phyloP scores from a whole-genome alignment of 75 land plant genomes.

The Larix kaempferi region DNA sequence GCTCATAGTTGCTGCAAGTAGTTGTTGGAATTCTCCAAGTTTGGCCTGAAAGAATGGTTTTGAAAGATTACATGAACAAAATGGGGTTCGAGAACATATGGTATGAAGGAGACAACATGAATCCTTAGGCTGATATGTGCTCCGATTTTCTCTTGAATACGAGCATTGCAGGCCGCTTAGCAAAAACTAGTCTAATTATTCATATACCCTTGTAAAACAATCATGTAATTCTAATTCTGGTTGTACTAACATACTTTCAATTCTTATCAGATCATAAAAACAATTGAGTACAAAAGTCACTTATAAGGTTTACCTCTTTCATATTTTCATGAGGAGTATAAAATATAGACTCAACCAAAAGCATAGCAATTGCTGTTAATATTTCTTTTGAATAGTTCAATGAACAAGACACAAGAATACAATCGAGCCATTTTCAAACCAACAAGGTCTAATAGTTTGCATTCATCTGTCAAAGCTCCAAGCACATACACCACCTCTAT shows the following conservation, averaged over 20 bases:
- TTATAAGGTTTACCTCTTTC: slow-evolving; percentile 64
- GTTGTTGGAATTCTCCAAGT: no score
- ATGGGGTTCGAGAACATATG: slow-evolving; percentile 88
- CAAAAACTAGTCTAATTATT: no score
- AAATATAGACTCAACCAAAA: slow-evolving; percentile 93
- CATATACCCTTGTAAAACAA: neutral
- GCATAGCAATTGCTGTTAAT: slow-evolving; percentile 83
- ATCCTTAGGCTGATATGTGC: slow-evolving; percentile 76
- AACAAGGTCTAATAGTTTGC: slow-evolving; percentile 81
- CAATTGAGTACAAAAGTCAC: neutral
- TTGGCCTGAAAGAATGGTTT: slow-evolving; percentile 33
- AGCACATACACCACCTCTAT: slow-evolving; percentile 71
- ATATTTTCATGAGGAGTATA: slow-evolving; percentile 74
- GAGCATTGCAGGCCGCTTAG: slow-evolving; percentile 43
- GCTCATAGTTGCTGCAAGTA: no score
- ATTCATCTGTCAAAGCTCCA: slow-evolving; percentile 87
- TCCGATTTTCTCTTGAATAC: slow-evolving; percentile 74
- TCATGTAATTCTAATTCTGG: neutral
- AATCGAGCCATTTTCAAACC: slow-evolving; percentile 85
- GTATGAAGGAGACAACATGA: slow-evolving; percentile 76
- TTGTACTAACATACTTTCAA: neutral
- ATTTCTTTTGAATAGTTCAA: slow-evolving; percentile 91
- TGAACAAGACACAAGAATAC: slow-evolving; percentile 57
- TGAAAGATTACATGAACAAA: slow-evolving; percentile 84
- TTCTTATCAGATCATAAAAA: neutral